These are phyloP conservation scores for Oehlia diaphana DNA, from an alignment of 192 early-diverging fungal species.

Conservation along the genomic window DNA sequence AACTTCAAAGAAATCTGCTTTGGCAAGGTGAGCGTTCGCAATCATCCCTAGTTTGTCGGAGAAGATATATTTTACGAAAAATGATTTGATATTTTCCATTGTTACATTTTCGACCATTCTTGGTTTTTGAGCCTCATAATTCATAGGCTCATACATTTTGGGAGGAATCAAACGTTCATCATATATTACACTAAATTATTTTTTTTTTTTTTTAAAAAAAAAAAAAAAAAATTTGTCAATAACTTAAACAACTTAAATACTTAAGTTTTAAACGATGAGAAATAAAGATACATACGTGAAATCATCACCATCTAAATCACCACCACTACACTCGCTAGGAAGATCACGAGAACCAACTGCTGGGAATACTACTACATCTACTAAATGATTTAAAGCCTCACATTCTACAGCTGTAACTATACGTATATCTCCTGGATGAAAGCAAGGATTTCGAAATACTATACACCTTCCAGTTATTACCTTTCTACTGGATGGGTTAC, in stretches of 20 bases:
- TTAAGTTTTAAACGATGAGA: background rate
- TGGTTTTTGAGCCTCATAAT: slow-evolving; percentile 46
- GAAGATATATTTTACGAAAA: slow-evolving; percentile 67
- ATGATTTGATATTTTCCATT: slow-evolving; percentile 50
- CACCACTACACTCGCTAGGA: slow-evolving; percentile 76
- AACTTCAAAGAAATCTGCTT: slow-evolving; percentile 48
- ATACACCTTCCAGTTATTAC: slow-evolving; percentile 46
- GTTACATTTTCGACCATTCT: slow-evolving; percentile 40
- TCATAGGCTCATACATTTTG: slow-evolving; percentile 50
- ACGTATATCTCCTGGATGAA: slow-evolving; percentile 67
- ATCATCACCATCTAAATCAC: slow-evolving; percentile 83
- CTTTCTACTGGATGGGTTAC: slow-evolving; percentile 13
- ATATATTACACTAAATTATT: slow-evolving; percentile 36
- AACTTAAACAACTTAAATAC: background rate
- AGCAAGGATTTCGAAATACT: slow-evolving; percentile 60
- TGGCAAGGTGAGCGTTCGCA: slow-evolving; percentile 67
- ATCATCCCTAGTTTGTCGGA: slow-evolving; percentile 68
- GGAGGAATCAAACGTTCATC: slow-evolving; percentile 50
- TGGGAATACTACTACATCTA: slow-evolving; percentile 76
- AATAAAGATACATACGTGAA: slow-evolving; percentile 48
- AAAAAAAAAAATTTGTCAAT: background rate
- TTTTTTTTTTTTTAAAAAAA: background rate
- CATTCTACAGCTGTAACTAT: slow-evolving; percentile 58
- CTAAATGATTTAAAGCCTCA: slow-evolving; percentile 45
- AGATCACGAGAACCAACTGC: slow-evolving; percentile 64